Evolutionary conservation across 176 grass and related monocot genomes (phyloP), one percentile per base, ranked within the genome.

Genomic region (Raddia guianensis): DNA sequence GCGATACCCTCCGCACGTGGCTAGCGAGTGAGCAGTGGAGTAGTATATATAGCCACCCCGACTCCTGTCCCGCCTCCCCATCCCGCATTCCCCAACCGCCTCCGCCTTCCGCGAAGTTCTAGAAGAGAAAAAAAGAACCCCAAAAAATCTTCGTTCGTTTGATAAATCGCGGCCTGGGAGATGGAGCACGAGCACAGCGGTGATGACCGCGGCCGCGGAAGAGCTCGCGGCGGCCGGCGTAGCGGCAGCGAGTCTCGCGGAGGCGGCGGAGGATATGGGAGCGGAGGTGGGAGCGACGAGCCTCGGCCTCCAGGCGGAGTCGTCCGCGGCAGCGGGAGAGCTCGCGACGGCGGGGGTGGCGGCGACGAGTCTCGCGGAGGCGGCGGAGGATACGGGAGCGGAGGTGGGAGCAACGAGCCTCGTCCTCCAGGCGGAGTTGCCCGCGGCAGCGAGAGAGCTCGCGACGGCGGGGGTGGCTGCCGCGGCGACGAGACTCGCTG

Each of bases 181-280:
- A 89, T 89, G 87, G 77, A 89, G 2, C 34, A 71, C 82, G 70
- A 80, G 2, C 75, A 15, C 19, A 81, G 80, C 3, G 75, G 32
- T 1, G 62, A 62, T 10, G 84, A 70, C 0, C 9, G 52, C 20
- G 70, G 71, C 11, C 46, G 57, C 32, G 80, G 86, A 1, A 35
- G 74, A 33, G 43, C 7, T 0, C 35, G 75, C 57, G 64, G 78
- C 7, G 47, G 70, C 5, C 18, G 53, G 9, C 52, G 65, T 15
- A 55, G 66, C 2, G 73, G 78, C 20, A 5, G 4, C 37, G 37
- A 40, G 37, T 5, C 37, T 40, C 2, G 4, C 37, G 37, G 0
- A 40, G 37, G 0, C 4, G 37, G 37, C 37, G 37, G 37, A 40
- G 37, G 37, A 40, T 40, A 40, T 1, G 37, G 37, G 37, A 40